Conservation (phyloP, 148 eudicot species). For the Simmondsia chinensis region DNA sequence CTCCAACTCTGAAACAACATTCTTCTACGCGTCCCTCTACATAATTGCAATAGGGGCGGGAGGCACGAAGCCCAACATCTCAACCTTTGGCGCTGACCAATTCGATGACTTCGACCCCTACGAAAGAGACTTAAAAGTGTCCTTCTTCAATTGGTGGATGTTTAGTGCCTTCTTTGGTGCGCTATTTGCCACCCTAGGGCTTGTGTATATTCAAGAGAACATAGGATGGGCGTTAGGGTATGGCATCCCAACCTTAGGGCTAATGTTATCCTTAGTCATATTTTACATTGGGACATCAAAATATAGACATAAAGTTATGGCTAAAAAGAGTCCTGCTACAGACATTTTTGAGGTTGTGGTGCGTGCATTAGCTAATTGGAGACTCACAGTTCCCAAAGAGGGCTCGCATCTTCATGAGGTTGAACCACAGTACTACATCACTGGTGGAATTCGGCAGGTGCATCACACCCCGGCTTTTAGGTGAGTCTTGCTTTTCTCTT, state of each 20-base stretch:
- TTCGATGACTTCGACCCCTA: conserved; percentile 57
- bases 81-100: conserved; percentile 91
- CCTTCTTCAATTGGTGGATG: conserved; percentile 99
- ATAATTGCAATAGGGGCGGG: conserved; percentile 76
- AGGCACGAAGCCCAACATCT: conserved; percentile 87
- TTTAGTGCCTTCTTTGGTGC: conserved; percentile 69
- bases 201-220: conserved; percentile 87
- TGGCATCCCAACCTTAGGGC: conserved; percentile 70
- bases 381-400: conserved; percentile 17
- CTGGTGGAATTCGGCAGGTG: conserved; percentile 23
- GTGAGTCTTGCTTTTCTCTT: conserved; percentile 18
- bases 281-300: conserved; percentile 66
- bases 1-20: conserved; percentile 30
- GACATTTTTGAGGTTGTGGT: conserved; percentile 38
- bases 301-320: conserved; percentile 63
- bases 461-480: conserved; percentile 41
- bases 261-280: conserved; percentile 45
- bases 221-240: conserved; percentile 88
- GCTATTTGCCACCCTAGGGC: conserved; percentile 56
- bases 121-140: conserved; percentile 61
- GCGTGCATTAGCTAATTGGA: conserved; percentile 37
- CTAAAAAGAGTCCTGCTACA: conserved; percentile 37
- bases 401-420: conserved; percentile 34
- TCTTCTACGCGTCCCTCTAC: conserved; percentile 74
- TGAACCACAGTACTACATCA: conserved; percentile 19